phyloP scores from a whole-genome alignment of 345 rosid species.

The Salix suchowensis region DNA sequence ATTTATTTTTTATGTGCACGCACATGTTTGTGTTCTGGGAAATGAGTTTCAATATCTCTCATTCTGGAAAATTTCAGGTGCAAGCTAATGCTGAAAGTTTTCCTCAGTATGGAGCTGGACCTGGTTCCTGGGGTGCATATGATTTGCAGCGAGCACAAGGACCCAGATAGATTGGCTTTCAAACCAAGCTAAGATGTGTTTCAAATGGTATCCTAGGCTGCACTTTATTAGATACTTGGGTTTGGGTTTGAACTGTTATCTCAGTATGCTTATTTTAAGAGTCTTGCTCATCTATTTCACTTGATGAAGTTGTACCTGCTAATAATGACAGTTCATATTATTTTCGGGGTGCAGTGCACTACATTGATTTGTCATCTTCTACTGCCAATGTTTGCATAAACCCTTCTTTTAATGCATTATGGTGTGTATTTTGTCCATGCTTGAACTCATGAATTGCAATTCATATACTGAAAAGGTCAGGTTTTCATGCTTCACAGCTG shows the following conservation, averaged over 20 bases:
- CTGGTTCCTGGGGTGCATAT: conserved; percentile 65
- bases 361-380: conserved; percentile 11
- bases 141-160: conserved; percentile 70
- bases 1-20: neutral
- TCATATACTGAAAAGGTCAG: neutral
- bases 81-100: conserved; percentile 62
- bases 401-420: conserved; percentile 5
- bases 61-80: conserved; percentile 33
- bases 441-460: neutral
- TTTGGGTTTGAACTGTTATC: conserved; percentile 26
- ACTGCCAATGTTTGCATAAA: conserved; percentile 6
- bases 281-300: conserved; percentile 12
- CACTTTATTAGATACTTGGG: conserved; percentile 29
- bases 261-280: conserved; percentile 16
- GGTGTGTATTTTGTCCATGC: neutral
- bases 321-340: conserved; percentile 18
- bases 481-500: neutral
- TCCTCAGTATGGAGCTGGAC: conserved; percentile 66
- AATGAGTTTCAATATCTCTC: neutral
- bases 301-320: conserved; percentile 28
- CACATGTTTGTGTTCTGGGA: neutral
- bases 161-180: conserved; percentile 47
- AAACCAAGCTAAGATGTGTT: conserved; percentile 24
- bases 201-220: conserved; percentile 39
- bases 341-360: conserved; percentile 13